Conservation (phyloP, 2,329 filamentous ascomycete genomes). For the Karstenula rhodostoma region DNA sequence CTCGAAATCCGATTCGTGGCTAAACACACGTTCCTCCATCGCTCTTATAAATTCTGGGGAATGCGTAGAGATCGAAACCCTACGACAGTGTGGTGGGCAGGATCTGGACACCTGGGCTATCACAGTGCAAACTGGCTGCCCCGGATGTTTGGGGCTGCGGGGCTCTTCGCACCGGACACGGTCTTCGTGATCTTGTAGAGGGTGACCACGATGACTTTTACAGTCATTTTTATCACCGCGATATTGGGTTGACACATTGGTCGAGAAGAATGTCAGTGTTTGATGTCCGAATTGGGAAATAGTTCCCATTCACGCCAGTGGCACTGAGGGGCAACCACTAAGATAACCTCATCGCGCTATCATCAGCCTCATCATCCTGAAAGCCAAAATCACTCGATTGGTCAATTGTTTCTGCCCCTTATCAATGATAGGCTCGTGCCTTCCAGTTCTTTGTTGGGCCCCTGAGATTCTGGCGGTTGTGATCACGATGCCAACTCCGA, state of each 20-base stretch:
- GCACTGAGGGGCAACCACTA: conserved; percentile 1
- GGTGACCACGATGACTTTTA: not conserved
- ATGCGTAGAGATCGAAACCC: no score
- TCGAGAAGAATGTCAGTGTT: not conserved
- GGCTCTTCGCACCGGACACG: not conserved
- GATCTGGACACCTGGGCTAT: not conserved
- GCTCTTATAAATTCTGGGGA: no score
- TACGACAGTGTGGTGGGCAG: not conserved
- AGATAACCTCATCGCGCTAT: conserved; percentile 6
- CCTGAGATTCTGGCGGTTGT: not conserved
- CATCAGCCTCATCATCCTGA: conserved; percentile 1
- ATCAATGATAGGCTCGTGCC: not conserved
- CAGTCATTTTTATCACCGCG: not conserved
- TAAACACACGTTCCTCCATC: no score
- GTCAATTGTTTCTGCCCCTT: not conserved
- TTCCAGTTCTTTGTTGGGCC: conserved; percentile 4
- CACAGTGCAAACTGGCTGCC: not conserved
- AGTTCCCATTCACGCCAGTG: conserved; percentile 10
- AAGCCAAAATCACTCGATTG: not conserved
- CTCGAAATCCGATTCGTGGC: not conserved
- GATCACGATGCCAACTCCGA: conserved; percentile 6
- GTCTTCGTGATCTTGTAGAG: not conserved
- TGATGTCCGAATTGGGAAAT: conserved; percentile 11
- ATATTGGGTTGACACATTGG: not conserved
- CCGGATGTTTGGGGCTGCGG: not conserved